Base-by-base conservation (phyloP, 192 early-diverging fungal genomes). In the Linnemannia hyalina region DNA sequence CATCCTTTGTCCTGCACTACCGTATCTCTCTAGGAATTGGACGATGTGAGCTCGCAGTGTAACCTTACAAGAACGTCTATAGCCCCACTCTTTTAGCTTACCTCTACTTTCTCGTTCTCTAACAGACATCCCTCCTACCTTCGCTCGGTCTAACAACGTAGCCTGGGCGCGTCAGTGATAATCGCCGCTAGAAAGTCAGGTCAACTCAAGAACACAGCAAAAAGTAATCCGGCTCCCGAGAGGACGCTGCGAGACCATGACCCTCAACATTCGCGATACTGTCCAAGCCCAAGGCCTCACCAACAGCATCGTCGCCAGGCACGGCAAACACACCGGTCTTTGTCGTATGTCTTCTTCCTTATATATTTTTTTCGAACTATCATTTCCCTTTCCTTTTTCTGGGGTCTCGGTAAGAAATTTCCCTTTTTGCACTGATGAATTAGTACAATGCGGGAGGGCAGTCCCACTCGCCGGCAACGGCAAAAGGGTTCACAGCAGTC, bases 401-500 rank as follows among this genome's bases (percentile, higher is more conserved):
- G 2, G 15, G 49, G 4, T 16, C 5, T 52, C 49, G 2, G 16
- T 22, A 3, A 22, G 0, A 52, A 52, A 52, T 65, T 11, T 65
- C 11, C 7, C 4, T n/a, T 20, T 49, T 20, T 49, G 47, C 16
- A 49, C 15, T 2, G 20, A 52, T 15, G 6, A 47, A 38, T 52
- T 15, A 73, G 76, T 74, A 77, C 20, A 77, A 77, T n/a, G 76
- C 81, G 10, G 76, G 76, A 52, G 76, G 81, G 6, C 81, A 77
- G 57, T 77, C 77, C 70, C 60, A 42, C 5, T 60, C 75, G 2
- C 81, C 81, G 20, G 70, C 81, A 36, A 76, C n/a, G n/a, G 74
- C 32, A 77, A 55, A 38, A 44, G 71, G 60, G 1, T 83, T 78
- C 68, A 72, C 76, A 32, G 70, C 72, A n/a, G 76, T 82, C 23